Evolutionary conservation across 2,329 filamentous ascomycete genomes (phyloP), one percentile per base, ranked within the genome.

Genomic region (Elsinoe perseae): DNA sequence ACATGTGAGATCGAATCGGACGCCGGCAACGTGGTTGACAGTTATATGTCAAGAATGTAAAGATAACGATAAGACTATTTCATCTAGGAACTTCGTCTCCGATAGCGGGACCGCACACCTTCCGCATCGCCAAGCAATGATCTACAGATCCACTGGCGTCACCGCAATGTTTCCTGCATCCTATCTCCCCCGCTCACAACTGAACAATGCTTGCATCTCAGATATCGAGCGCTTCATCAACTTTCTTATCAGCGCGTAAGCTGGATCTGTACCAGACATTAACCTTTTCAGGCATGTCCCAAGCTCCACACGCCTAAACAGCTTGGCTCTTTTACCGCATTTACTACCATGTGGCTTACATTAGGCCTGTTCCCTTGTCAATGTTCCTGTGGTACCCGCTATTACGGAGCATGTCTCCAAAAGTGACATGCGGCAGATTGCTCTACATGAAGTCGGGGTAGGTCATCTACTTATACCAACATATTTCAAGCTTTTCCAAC

Each of bases 261-360:
- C 30, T 20, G 20, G 20, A n/a, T 25, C 16, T n/a, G 20, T 32
- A 20, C 20, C 48, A 20, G 25, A 34, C 28, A 9, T 52, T 52
- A 21, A 10, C 48, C 48, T 18, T n/a, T 38, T 52, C 12, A 23
- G 48, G 48, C 48, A 52, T 52, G 28, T 36, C 30, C 16, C 16
- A 38, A 52, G 20, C 32, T 21, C 30, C 48, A 38, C 7, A 28
- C 14, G 14, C 14, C 16, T 36, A 14, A n/a, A 38, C 18, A 25
- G 14, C 48, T 52, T 52, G 48, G 48, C 48, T 52, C 48, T 52
- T 52, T 52, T 52, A 25, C 48, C 27, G 9, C 16, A 34, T 52
- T 25, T 20, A 52, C 18, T 52, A 20, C 48, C 48, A 52, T 52
- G 48, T 36, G 48, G 48, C 48, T 52, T 52, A n/a, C 20, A 25